Conservation (phyloP, 768 basidiomycete genomes). For the Pisolithus tinctorius region DNA sequence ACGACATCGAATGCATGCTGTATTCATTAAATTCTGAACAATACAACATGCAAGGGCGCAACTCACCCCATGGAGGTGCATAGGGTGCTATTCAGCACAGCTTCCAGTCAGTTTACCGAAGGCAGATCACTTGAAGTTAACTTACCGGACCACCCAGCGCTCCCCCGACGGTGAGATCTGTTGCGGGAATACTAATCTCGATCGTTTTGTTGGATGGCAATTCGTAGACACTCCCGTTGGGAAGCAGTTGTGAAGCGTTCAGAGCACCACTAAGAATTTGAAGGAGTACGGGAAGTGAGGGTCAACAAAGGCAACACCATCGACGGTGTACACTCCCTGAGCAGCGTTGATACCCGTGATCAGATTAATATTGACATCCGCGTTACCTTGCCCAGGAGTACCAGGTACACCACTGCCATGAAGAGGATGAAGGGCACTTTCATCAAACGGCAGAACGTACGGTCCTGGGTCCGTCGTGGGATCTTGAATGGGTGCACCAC, state of each 20-base stretch:
- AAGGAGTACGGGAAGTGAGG: constrained; percentile 35
- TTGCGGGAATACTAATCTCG: constrained; percentile 10
- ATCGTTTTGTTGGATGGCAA: constrained; percentile 36
- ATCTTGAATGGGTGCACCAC: constrained; percentile 23
- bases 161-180: not conserved
- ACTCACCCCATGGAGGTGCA: constrained; percentile 42
- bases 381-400: constrained; percentile 17
- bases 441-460: constrained; percentile 7
- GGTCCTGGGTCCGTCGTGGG: constrained; percentile 20
- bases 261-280: constrained; percentile 33
- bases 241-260: constrained; percentile 28
- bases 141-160: constrained; percentile 8
- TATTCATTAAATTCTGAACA: not conserved
- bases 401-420: constrained; percentile 17
- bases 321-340: not conserved
- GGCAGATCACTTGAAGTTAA: not conserved
- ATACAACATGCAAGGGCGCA: not conserved
- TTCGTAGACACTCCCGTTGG: constrained; percentile 32
- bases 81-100: constrained; percentile 24
- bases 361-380: constrained; percentile 16
- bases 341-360: not conserved
- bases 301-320: not conserved
- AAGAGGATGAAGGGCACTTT: constrained; percentile 15
- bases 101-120: not conserved
- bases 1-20: constrained; percentile 38